Base-by-base conservation (phyloP, 148 eudicot species). In the Nepenthes gracilis region DNA sequence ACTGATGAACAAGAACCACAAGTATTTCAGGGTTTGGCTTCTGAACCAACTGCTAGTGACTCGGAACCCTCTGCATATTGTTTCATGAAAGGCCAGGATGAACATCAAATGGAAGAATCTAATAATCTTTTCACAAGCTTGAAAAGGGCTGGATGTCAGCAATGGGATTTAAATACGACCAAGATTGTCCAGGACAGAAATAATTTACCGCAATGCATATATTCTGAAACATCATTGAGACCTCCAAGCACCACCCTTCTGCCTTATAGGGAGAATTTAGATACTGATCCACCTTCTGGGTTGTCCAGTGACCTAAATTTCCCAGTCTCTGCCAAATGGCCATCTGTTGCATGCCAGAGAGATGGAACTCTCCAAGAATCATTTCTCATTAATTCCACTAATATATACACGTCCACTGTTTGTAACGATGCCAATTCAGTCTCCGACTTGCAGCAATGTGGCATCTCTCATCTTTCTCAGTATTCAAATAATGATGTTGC, bases 221-320 rank as follows among this genome's bases (percentile, higher is more conserved):
- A 54, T 55, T 68, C 58, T 23, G 74, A 79, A 61, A 43, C 72
- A 45, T 54, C 70, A 62, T 73, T 64, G 50, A 63, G 61, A 62
- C 59, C 66, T 59, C 69, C 67, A 43, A 61, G 60, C 57, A 60
- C 64, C 66, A 36, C 49, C 40, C 36, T 57, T 43, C 69, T 60
- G 63, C 54, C 70, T 63, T 64, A 51, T 60, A 78, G 64, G 65
- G 77, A 68, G 15, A 54, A 65, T 59, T 68, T 60, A 49, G 62
- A 66, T 40, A 55, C 59, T 67, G 84, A 81, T 82, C 64, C 70
- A 55, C 75, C 72, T 66, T 75, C 69, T 60, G 84, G 79, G 55
- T 67, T 80, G 12, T 59, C 75, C 8, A 74, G 63, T 64, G 75
- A 53, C 45, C n/a, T 58, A 43, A 40, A 76, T 68, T 70, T 75